Base-by-base conservation (phyloP, 2,329 filamentous ascomycete genomes). In the Fusarium chuoi region DNA sequence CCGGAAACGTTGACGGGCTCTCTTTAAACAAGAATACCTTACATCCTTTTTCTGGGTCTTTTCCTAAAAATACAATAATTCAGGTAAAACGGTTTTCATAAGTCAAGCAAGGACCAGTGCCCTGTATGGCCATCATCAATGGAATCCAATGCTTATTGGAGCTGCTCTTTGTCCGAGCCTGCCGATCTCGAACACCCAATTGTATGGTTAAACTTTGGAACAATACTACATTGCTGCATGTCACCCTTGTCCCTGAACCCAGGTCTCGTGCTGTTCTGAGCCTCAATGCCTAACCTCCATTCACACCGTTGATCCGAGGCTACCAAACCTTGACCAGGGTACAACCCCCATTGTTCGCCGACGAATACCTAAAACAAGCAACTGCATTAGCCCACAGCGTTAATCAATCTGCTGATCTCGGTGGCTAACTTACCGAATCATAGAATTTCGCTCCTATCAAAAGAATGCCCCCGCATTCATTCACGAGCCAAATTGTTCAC, bases 381-480 rank as follows among this genome's bases (percentile, higher is more conserved):
- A 35, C 35, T 39, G 13, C n/a, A 33, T 39, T 20, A 42, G n/a
- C 36, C 48, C 26, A 45, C 15, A 51, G 11, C 26, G 41, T 61
- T 35, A 22, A 56, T 41, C 45, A 61, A 73, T 38, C 44, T 74
- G 35, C 66, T 74, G 52, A 73, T 68, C 57, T 71, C 70, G 61
- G 70, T 17, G 4, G 24, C 55, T 18, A 30, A 44, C 48, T 20
- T 26, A 24, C 66, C 66, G 70, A 68, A 33, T 46, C 13, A 4
- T 22, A 49, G 41, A 59, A 57, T 20, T 60, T 61, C 58, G 48
- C 60, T 71, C 70, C 70, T 70, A 73, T 73, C 67, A 73, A 56
- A 36, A 15, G 4, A 22, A 13, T 22, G 22, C 54, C 70, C 70
- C 70, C 70, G 70, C 70, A 69, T 18, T n/a, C 33, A 28, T 39